Conservation (phyloP, 1,284 basidiomycete species). For the Malassezia slooffiae region DNA sequence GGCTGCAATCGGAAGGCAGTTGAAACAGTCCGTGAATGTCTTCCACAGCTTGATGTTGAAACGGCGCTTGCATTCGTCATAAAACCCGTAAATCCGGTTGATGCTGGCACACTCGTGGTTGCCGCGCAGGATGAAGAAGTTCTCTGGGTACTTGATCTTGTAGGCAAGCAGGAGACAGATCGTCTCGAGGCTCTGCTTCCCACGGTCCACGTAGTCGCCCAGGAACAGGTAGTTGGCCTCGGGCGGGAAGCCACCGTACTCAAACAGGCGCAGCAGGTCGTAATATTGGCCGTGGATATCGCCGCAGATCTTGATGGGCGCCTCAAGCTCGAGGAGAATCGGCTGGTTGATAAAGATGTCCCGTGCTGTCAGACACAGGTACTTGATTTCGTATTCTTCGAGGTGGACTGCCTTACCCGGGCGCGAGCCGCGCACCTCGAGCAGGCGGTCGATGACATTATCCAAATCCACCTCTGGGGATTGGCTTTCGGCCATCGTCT, state of each 20-base stretch:
- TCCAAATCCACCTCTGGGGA: constrained; percentile 44
- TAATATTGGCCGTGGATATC: constrained; percentile 95
- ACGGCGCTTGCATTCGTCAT: constrained; percentile 94
- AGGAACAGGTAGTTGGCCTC: constrained; percentile 94
- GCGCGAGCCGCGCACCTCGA: constrained; percentile 68
- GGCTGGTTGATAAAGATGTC: constrained; percentile 95
- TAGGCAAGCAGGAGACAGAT: constrained; percentile 75
- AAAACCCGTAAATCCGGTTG: constrained; percentile 91
- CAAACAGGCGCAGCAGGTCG: constrained; percentile 81
- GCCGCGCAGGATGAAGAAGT: constrained; percentile 87
- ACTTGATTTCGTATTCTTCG: constrained; percentile 91
- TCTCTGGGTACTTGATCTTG: constrained; percentile 98
- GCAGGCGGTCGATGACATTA: constrained; percentile 45
- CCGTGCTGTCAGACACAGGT: constrained; percentile 82
- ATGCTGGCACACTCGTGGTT: constrained; percentile 92
- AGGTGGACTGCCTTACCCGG: constrained; percentile 87
- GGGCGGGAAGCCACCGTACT: constrained; percentile 88
- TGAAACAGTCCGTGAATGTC: constrained; percentile 94
- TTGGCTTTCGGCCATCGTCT: constrained; percentile 37
- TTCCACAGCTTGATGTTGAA: constrained; percentile 98
- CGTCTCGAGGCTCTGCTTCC: constrained; percentile 85
- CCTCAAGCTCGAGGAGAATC: constrained; percentile 82
- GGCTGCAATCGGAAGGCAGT: constrained; percentile 85
- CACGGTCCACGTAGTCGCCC: constrained; percentile 88
- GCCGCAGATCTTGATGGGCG: constrained; percentile 93